Base-by-base conservation (phyloP, 2,329 filamentous ascomycete genomes). In the Hymenoscyphus occultus region DNA sequence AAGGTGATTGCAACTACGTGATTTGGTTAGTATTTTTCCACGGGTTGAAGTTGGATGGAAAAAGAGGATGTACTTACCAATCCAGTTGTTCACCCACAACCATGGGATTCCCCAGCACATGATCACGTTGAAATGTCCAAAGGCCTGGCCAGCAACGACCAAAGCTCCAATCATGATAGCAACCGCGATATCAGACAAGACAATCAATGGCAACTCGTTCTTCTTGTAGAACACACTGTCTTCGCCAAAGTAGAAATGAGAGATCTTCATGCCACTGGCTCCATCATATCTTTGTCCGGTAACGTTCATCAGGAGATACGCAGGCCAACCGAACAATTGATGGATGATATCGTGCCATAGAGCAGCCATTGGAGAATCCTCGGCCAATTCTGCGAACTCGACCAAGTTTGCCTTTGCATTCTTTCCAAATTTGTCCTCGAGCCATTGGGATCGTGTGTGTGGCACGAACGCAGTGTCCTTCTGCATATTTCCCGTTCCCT, bases 1-100 rank as follows among this genome's bases (percentile, higher is more conserved):
- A 90, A 91, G 59, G 89, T 91, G 74, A 91, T 91, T 68, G 87
- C 87, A 22, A 91, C 87, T 86, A 40, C 65, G 51, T 5, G 42
- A 59, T 39, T 0, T 42, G 39, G 45, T 62, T 39, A 56, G 45
- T 57, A 57, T 5, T 22, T 22, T 22, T 22, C 22, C 22, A 22
- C 22, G 22, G 22, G 1, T 22, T 35, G 22, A 3, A 13, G 3
- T 12, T 4, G 10, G 7, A 39, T 22, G 22, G 40, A 28, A 56
- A 56, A 40, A 3, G 12, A 28, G 39, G n/a, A 42, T 14, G 19
- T 61, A 78, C 82, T 71, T 78, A 86, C 83, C 82, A 62, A 90
- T 81, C 87, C 87, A 90, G 80, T 90, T 85, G 79, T 90, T 86
- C 40, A 89, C 83, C 87, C 87, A 90, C 66, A 89, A 74, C 76